Evolutionary conservation across 805 yeast species (phyloP), one percentile per base, ranked within the genome.

Genomic region (Isabelozyma heimii): DNA sequence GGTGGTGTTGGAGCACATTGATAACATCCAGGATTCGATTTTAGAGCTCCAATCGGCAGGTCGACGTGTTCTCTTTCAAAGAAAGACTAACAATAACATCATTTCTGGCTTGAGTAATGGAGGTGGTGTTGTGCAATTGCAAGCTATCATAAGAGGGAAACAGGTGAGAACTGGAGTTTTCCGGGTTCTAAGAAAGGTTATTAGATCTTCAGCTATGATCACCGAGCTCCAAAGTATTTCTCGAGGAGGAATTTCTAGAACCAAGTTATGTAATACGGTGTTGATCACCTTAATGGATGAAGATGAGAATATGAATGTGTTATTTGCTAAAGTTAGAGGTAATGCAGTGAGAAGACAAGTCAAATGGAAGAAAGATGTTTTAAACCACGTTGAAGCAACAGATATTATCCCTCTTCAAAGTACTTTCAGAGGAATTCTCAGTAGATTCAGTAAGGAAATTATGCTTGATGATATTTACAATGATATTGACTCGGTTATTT

Each of bases 391-490:
- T 26, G 67, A 58, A 28, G 15, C 43, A 4, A 38, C 40, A 1
- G 58, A 70, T 2, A 58, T 83, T 1, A 58, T 75, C 2, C 60
- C 63, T 1, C 52, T 87, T 2, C 94, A 89, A 63, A 76, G 88
- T 0, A 55, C 67, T 5, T 69, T 84, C 47, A 76, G 91, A 54
- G 95, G 92, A 26, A 79, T 84, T 5, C 67, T 84, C 26, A 65
- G 76, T 0, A 71, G 95, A 51, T 84, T 83, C 57, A 67, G 75
- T 3, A 60, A 70, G 40, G 92, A 86, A 47, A 57, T 80, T 33
- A 68, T 75, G 16, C 63, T 76, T 43, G 87, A 83, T 52, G 82
- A 80, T 49, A 48, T 82, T 7, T 82, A 82, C 53, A 72, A 67
- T 14, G 68, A 76, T 42, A 58, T 75, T 7, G 63, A 66, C 0